Base-by-base conservation (phyloP, 768 basidiomycete species). In the Lenzites betulinus region DNA sequence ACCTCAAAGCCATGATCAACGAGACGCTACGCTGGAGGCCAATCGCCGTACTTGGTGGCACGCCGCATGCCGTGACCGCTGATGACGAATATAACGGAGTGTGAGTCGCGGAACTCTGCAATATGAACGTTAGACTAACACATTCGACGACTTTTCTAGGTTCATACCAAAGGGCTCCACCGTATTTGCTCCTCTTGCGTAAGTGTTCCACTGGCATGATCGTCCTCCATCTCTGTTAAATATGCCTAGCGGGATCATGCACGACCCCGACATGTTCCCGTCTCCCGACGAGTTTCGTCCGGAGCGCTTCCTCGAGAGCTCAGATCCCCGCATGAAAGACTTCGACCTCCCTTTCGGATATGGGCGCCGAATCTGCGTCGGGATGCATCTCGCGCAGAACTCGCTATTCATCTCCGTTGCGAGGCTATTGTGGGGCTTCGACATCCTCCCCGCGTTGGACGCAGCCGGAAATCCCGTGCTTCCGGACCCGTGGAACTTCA, bases 271-370 rank as follows among this genome's bases (percentile, higher is more conserved):
- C 26, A 64, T 64, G 47, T 75, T 73, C 64, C 66, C 67, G 5
- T 58, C 66, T 11, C 74, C 74, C 2, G 62, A 55, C 36, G 42
- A 35, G 9, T 63, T 65, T 48, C 60, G 64, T 16, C 66, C 66
- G 28, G 59, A 64, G 36, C 59, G 62, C 28, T 67, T 65, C 54
- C 50, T 71, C 36, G 66, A 67, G 26, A 58, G 63, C n/a, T n/a
- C 33, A 22, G 60, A 66, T 43, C 59, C 55, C 7, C 54, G 58
- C 9, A 51, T 52, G 49, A 66, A 36, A 59, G 66, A 58, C 60
- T 67, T 28, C 55, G 77, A 77, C 49, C 69, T 85, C 48, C 85
- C 83, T 66, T 90, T 89, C 72, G 88, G 88, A 7, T 90, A 88
- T 67, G 88, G 88, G 49, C 77, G 88, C 73, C 81, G 88, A 81